Conservation (phyloP, 495 filamentous ascomycete species). For the Podospora pseudopauciseta region DNA sequence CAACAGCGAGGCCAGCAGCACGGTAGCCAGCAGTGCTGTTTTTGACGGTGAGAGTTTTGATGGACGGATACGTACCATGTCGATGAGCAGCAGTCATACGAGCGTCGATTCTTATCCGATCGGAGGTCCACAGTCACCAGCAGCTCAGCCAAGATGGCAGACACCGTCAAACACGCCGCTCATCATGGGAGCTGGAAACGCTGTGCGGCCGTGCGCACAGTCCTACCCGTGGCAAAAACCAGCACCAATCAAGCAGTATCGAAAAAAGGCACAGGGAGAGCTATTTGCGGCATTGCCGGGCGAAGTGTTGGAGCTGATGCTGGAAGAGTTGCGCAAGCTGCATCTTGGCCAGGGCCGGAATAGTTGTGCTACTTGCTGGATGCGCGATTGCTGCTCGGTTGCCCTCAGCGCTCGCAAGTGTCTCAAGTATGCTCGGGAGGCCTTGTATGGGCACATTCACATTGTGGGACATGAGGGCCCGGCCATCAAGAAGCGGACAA, state of each 20-base stretch:
- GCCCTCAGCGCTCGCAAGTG: constrained; percentile 64
- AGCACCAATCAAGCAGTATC: constrained; percentile 32
- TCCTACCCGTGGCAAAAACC: constrained; percentile 40
- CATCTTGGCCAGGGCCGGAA: constrained; percentile 41
- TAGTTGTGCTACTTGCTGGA: constrained; percentile 72
- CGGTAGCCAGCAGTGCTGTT: constrained; percentile 22
- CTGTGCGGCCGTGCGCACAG: not conserved
- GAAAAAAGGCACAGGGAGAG: constrained; percentile 41
- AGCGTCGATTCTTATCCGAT: constrained; percentile 38
- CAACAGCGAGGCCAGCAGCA: constrained; percentile 26
- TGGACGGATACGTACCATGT: constrained; percentile 22
- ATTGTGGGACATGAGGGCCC: constrained; percentile 65
- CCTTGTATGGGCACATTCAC: constrained; percentile 68
- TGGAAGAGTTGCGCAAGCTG: constrained; percentile 44
- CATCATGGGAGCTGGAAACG: not conserved
- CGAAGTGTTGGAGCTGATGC: constrained; percentile 54
- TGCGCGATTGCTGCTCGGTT: constrained; percentile 67
- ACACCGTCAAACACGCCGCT: not conserved
- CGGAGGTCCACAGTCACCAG: not conserved
- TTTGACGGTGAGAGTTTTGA: constrained; percentile 31
- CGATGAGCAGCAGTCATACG: constrained; percentile 38
- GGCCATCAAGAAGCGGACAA: constrained; percentile 64
- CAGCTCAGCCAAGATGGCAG: not conserved
- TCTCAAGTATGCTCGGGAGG: constrained; percentile 60
- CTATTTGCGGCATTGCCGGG: constrained; percentile 54